Evolutionary conservation across 768 basidiomycete genomes (phyloP), one percentile per base, ranked within the genome.

Genomic region (Termitomyces heimii): DNA sequence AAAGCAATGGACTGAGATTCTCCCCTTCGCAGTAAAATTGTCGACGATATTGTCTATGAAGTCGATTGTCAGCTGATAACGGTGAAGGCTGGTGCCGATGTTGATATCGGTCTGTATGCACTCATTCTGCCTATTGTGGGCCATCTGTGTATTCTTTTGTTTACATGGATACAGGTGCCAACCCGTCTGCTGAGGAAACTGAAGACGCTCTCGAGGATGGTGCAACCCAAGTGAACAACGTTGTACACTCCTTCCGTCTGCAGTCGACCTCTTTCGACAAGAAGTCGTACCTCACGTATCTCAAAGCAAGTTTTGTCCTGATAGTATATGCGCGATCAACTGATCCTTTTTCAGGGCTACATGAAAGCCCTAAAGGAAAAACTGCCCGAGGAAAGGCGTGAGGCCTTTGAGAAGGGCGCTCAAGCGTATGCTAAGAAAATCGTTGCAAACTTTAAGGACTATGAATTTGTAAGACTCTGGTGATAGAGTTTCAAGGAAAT

Each of bases 241-340:
- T 98, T 62, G 85, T 85, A 52, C 75, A 92, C 78, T 94, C 94
- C 40, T 94, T 95, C 86, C 89, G 95, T 65, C 87, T 99, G 58
- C 83, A 89, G 66, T 20, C 68, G 29, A 95, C 92, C 13, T 2
- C 67, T 1, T 98, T 94, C 72, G 93, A 97, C 78, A 98, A 98
- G 75, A 96, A 95, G 74, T 71, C 74, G n/a, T 98, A 81, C 71
- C 72, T 90, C 40, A 67, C 78, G 10, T 85, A 94, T 70, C 83
- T 98, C 69, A 98, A 96, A 82, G 92, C 85, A 43, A 35, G 68
- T 63, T 34, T 31, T 4, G 39, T 6, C 35, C 13, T 46, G 40
- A 22, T 51, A 49, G 34, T 22, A 34, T 14, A 42, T 42, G 20
- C 39, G 48, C 24, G 18, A 29, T 26, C 35, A 18, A 40, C 34